Conservation (phyloP, 2,329 filamentous ascomycete genomes). For the Cadophora malorum region DNA sequence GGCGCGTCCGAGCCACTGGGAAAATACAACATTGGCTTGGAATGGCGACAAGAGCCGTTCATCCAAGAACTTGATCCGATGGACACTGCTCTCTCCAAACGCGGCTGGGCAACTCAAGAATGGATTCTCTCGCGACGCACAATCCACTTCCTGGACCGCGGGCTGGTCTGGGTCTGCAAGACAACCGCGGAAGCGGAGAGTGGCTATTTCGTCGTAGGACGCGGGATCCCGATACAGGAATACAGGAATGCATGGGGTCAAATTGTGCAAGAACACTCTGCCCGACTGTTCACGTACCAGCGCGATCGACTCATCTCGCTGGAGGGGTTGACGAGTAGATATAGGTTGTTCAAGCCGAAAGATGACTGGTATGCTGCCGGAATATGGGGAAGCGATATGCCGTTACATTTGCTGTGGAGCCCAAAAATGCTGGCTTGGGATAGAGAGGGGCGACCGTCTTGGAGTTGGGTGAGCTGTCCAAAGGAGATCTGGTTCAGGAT, state of each 20-base stretch:
- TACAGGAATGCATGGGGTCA: slow-evolving; percentile 6
- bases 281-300: slow-evolving; percentile 4
- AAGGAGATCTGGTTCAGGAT: slow-evolving; percentile 8
- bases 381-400: slow-evolving; percentile 7
- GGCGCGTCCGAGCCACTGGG: not conserved
- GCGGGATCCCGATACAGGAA: not conserved
- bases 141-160: slow-evolving; percentile 8
- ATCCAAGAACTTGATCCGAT: not conserved
- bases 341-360: not conserved
- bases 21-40: slow-evolving; percentile 10
- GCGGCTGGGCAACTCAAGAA: slow-evolving; percentile 17
- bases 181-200: slow-evolving; percentile 3
- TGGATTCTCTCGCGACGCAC: slow-evolving; percentile 10
- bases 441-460: not conserved
- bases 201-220: not conserved
- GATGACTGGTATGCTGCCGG: slow-evolving; percentile 4
- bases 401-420: not conserved
- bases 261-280: slow-evolving; percentile 9
- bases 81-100: slow-evolving; percentile 1
- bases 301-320: slow-evolving; percentile 2
- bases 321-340: not conserved
- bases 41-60: slow-evolving; percentile 15
- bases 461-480: slow-evolving; percentile 2
- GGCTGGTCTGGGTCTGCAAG: slow-evolving; percentile 13
- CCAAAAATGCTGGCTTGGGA: not conserved